phyloP scores from a whole-genome alignment of 345 rosid genomes.

The Psidium guajava region DNA sequence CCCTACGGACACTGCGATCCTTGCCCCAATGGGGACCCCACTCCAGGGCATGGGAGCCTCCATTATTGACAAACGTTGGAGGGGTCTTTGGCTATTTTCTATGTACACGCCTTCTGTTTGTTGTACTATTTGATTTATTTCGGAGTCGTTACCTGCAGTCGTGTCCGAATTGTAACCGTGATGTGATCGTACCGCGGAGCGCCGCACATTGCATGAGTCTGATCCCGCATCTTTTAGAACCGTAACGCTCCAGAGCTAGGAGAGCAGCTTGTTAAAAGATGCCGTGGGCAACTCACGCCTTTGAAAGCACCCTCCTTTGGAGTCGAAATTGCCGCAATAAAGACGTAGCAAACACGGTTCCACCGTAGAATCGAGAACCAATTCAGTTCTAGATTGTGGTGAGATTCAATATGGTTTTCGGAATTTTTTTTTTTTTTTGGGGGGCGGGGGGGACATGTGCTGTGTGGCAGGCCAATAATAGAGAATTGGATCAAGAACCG shows the following conservation, averaged over 20 bases:
- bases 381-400: no score
- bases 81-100: neutral
- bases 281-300: neutral
- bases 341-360: no score
- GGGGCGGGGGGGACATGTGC: no score
- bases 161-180: fast-evolving
- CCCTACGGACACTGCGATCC: neutral
- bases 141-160: fast-evolving
- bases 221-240: neutral
- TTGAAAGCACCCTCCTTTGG: neutral
- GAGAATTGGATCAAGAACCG: no score
- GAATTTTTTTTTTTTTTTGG: no score
- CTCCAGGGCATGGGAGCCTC: neutral
- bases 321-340: neutral
- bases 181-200: fast-evolving
- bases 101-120: neutral
- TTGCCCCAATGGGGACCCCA: neutral
- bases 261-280: neutral
- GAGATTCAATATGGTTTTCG: no score
- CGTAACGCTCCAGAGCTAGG: neutral
- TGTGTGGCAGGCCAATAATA: no score
- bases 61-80: neutral
- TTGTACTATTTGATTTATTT: neutral
- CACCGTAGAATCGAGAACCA: no score
- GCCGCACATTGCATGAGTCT: fast-evolving